These are phyloP conservation scores for Micractinium sp. DNA, from an alignment of 139 green algal species.

Conservation along the genomic window DNA sequence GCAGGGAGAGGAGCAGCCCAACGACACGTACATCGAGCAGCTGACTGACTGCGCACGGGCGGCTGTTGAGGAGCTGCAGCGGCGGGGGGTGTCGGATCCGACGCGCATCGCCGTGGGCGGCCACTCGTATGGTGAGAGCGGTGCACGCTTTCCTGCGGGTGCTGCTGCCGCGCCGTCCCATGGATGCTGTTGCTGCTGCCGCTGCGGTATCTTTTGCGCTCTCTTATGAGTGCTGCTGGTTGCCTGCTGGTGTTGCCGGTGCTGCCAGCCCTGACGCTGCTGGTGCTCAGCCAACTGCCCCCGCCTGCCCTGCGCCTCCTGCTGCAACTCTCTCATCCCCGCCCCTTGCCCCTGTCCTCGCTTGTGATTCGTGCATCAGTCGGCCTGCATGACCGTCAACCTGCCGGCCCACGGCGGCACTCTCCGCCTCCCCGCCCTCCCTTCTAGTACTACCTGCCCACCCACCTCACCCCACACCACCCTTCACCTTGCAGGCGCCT, in stretches of 20 bases:
- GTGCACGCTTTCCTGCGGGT: slow-evolving; percentile 38
- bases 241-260: slow-evolving; percentile 60
- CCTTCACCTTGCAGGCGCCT: background rate
- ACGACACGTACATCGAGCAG: slow-evolving; percentile 98
- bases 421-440: no score
- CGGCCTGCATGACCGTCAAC: slow-evolving; percentile 42
- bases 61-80: slow-evolving; percentile 81
- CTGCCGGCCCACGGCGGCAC: slow-evolving; percentile 50
- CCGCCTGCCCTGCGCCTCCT: no score
- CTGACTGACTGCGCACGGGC: slow-evolving; percentile 76
- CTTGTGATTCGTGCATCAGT: no score
- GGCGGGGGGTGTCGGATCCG: slow-evolving; percentile 80
- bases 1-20: slow-evolving; percentile 84
- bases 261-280: background rate
- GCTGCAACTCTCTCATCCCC: no score
- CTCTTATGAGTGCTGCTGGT: no score
- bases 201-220: no score
- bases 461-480: background rate
- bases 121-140: slow-evolving; percentile 73
- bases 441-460: no score
- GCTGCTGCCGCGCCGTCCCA: no score
- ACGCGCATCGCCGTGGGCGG: slow-evolving; percentile 86
- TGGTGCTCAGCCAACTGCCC: no score
- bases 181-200: no score
- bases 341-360: no score